Base-by-base conservation (phyloP, 306 rosid genomes). In the Cicer judaicum region DNA sequence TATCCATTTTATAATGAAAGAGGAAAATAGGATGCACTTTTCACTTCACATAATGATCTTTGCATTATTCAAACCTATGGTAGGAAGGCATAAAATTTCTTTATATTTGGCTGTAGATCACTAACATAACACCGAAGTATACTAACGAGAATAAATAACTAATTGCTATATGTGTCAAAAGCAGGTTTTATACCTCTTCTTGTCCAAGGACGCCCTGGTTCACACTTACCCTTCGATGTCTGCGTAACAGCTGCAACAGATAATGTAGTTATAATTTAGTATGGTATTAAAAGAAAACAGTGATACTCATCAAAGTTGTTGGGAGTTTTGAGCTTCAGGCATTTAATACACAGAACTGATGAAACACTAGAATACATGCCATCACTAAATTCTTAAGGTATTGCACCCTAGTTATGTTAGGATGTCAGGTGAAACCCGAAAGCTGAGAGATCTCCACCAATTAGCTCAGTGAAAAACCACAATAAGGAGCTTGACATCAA, bases 151-250 rank as follows among this genome's bases (percentile, higher is more conserved):
- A 49, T 74, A 60, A 62, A 68, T 9, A 13, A 52, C 46, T 72
- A 46, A 68, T 40, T 15, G 54, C 52, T 55, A 66, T 43, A n/a
- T 11, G 55, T 40, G 38, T 77, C 64, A 74, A 46, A 68, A 53
- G 72, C 24, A 69, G 60, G 74, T 43, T 79, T 67, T 57, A 57
- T 87, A 93, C 98, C 98, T 93, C 98, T 84, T 93, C 98, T 70
- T 87, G 86, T 68, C 89, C 93, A 82, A 93, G 88, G 87, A 86
- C 83, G 46, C 88, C 92, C 71, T 73, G 79, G 72, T 80, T 84
- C 70, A 88, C 87, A 78, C 87, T 89, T 73, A 87, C 78, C 85
- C 97, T 85, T 59, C 96, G 89, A 81, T 88, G 92, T 80, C 98
- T 86, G 56, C 98, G 92, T 63, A 93, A 79, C 44, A 93, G 85